These are phyloP conservation scores for Drosera capensis DNA, from an alignment of 148 eudicot genomes.

Conservation along the genomic window DNA sequence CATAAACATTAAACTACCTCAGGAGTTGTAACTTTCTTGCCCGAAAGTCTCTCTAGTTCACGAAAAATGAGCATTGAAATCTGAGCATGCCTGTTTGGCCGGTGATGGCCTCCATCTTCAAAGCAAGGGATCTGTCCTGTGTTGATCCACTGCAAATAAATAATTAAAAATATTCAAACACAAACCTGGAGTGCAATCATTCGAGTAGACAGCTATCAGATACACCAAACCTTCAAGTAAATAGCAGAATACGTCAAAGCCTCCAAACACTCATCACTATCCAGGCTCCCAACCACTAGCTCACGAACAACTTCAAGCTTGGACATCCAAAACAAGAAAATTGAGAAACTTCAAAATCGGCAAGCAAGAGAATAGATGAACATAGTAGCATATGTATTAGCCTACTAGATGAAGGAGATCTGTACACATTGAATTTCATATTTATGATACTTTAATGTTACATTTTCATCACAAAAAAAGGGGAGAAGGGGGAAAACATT, in stretches of 20 bases:
- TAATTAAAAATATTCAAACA: not conserved
- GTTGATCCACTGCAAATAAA: constrained; percentile 80
- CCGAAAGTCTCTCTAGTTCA: constrained; percentile 62
- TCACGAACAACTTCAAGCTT: constrained; percentile 97
- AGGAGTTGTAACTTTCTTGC: constrained; percentile 51
- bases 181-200: no score
- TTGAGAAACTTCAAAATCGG: constrained; percentile 5
- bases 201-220: no score
- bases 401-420: no score
- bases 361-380: not conserved
- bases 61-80: constrained; percentile 87
- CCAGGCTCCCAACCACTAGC: constrained; percentile 42
- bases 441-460: no score
- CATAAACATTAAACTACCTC: constrained; percentile 30
- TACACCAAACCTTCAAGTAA: constrained; percentile 67
- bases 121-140: constrained; percentile 93
- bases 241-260: constrained; percentile 77
- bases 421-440: no score
- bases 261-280: constrained; percentile 47
- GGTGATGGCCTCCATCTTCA: constrained; percentile 92
- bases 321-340: constrained; percentile 14
- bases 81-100: constrained; percentile 95
- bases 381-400: no score
- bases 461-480: no score
- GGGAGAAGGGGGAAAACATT: no score